Base-by-base conservation (phyloP, 371 early-diverging fungal genomes). In the Zopfochytrium polystomum region DNA sequence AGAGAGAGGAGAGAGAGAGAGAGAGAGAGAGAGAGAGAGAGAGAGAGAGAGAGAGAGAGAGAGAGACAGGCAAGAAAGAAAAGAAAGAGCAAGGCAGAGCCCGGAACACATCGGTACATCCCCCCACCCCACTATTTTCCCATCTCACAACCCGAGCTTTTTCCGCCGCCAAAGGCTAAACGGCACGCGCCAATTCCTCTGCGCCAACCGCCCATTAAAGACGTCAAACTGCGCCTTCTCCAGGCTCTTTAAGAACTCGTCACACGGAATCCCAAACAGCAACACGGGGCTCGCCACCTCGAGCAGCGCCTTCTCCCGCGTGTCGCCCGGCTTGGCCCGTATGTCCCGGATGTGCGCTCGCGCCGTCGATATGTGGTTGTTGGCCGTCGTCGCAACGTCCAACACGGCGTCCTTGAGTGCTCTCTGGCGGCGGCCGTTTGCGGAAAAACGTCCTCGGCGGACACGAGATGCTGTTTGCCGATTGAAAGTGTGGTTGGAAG, bases 341-440 rank as follows among this genome's bases (percentile, higher is more conserved):
- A 62, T 46, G 13, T 67, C 70, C 69, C 68, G 61, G 77, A 72
- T 43, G 50, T 86, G 78, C 13, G 89, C 81, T 30, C 87, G 76
- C 5, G 92, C 90, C 3, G 89, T 89, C 25, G 85, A 63, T 27
- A 92, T 62, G 51, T 90, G 92, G 69, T 89, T 87, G 68, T 90
- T 80, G 6, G 92, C 90, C 7, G 84, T 76, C 2, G 90, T 88
- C 1, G 92, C 92, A 2, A 92, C 80, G 52, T 90, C 90, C 55
- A 87, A 85, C 2, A 90, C 80, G 0, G 85, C 86, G 66, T 90
- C 90, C 29, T 81, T 76, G n/a, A 89, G 62, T 3, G 80, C 50
- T 22, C 52, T 78, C 5, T 38, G 11, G 38, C 38, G 38, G 75
- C 73, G 1, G 87, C 75, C 23, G 88, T 88, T 15, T 71, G 59